Base-by-base conservation (phyloP, 805 yeast genomes). In the Ogataea neopini region DNA sequence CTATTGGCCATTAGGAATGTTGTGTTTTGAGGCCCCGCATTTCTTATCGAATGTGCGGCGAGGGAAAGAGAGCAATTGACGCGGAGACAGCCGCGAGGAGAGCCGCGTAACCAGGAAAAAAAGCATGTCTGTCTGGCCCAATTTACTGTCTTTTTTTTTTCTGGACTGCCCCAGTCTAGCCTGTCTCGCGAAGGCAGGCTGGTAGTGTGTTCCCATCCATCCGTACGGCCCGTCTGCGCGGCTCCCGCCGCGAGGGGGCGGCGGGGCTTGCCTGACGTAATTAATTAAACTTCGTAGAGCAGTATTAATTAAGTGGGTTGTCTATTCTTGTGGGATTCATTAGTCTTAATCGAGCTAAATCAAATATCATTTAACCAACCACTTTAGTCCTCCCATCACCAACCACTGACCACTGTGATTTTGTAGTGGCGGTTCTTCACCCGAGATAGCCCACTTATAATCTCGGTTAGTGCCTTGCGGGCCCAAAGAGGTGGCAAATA, bases 221-320 rank as follows among this genome's bases (percentile, higher is more conserved):
- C 25, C 25, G 25, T 22, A 22, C 25, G 14, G 29, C 15, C 28
- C 40, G 6, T 15, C 7, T 18, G 14, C 40, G 38, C 40, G 40
- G 25, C 15, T 19, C 40, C 40, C 18, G 29, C 14, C 29, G 15
- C 40, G 23, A 22, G 25, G 25, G 25, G 29, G 23, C 42, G 25
- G 42, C 42, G 42, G 42, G 42, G 42, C 42, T 39, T 26, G 42
- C 33, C 42, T 39, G 42, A 39, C 42, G 42, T 39, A 39, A 39
- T 28, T 26, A 39, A 39, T 39, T 39, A 39, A 28, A 39, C 20
- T 37, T 37, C 40, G 42, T 39, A 39, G 42, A 39, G 42, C 42
- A 39, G 32, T 30, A 39, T 39, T 39, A 39, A 39, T 39, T 39
- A 39, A 39, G 18, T 23, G 42, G 42, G 22, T 25, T 39, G 42